These are phyloP conservation scores for Sporothrix curviconia DNA, from an alignment of 2,329 filamentous ascomycete genomes.

Conservation along the genomic window DNA sequence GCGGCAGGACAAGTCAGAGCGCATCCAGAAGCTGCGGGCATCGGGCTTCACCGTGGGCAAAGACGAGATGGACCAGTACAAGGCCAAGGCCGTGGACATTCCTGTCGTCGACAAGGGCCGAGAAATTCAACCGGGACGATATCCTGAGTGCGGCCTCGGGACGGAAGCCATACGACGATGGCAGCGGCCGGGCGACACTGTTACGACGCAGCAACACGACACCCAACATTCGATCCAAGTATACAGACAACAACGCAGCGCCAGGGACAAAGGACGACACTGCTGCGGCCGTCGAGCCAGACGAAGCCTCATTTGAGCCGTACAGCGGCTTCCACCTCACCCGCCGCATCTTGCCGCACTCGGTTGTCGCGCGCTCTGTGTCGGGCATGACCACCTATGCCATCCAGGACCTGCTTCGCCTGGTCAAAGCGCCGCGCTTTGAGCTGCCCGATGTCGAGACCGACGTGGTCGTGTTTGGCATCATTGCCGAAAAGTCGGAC, in stretches of 20 bases:
- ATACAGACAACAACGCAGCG: not conserved
- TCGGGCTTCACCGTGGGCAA: conserved; percentile 51
- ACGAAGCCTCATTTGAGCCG: conserved; percentile 60
- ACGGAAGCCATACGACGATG: not conserved
- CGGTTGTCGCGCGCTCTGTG: conserved; percentile 69
- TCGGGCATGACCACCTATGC: conserved; percentile 69
- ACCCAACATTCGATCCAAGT: conserved; percentile 25
- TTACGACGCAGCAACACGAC: conserved; percentile 40
- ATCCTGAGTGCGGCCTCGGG: conserved; percentile 37
- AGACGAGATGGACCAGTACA: conserved; percentile 54
- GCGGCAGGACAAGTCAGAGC: conserved; percentile 44
- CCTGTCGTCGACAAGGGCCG: conserved; percentile 41
- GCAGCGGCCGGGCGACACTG: conserved; percentile 12
- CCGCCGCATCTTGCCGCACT: conserved; percentile 75
- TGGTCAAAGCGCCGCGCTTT: conserved; percentile 77
- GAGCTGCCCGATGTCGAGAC: conserved; percentile 74
- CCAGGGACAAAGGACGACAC: not conserved
- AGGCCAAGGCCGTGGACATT: conserved; percentile 49
- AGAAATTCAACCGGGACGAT: conserved; percentile 59
- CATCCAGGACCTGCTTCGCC: conserved; percentile 73
- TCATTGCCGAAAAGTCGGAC: conserved; percentile 82
- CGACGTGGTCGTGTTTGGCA: conserved; percentile 82
- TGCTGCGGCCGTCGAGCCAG: not conserved
- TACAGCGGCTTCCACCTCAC: conserved; percentile 82
- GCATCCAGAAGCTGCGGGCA: conserved; percentile 47